A percentile compares a stretch with the other conserved stretches of the same genome.
These are phyloP conservation scores for Massarina eburnea DNA, from an alignment of 2,329 filamentous ascomycete species.

Conservation along the genomic window DNA sequence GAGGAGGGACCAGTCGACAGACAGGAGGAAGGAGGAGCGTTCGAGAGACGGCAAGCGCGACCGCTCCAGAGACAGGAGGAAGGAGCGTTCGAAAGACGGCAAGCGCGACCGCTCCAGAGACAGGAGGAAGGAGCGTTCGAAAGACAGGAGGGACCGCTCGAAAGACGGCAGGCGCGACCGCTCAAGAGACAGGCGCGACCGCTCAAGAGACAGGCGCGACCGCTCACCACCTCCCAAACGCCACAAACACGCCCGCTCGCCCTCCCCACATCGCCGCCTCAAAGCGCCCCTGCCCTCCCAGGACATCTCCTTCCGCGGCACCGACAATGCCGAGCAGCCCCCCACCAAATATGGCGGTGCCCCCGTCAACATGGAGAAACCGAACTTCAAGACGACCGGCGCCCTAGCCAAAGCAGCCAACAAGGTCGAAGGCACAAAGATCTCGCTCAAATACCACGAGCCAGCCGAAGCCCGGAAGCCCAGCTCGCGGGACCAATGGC, in stretches of 20 bases:
- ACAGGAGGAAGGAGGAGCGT: conserved; percentile 15
- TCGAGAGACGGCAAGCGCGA: conserved; percentile 16
- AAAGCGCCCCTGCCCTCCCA: conserved; percentile 50
- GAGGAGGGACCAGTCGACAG: conserved; percentile 8
- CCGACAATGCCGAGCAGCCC: conserved; percentile 31
- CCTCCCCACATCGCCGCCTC: conserved; percentile 45
- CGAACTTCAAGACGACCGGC: conserved; percentile 81
- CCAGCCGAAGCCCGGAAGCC: conserved; percentile 91
- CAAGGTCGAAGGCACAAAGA: conserved; percentile 70
- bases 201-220: conserved; percentile 20
- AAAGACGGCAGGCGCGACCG: conserved; percentile 12
- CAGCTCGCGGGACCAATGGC: conserved; percentile 76
- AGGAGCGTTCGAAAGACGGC: conserved; percentile 16
- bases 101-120: conserved; percentile 8
- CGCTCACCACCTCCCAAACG: conserved; percentile 38
- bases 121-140: conserved; percentile 20
- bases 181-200: conserved; percentile 15
- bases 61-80: conserved; percentile 12
- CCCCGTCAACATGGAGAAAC: conserved; percentile 71
- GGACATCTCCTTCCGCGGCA: conserved; percentile 47
- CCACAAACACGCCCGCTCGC: conserved; percentile 32
- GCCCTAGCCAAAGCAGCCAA: conserved; percentile 87
- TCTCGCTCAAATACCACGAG: conserved; percentile 94
- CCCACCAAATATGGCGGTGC: conserved; percentile 36
- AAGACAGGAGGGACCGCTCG: conserved; percentile 10